Base-by-base conservation (phyloP, 2,329 filamentous ascomycete species). In the Acrodontium crateriforme region DNA sequence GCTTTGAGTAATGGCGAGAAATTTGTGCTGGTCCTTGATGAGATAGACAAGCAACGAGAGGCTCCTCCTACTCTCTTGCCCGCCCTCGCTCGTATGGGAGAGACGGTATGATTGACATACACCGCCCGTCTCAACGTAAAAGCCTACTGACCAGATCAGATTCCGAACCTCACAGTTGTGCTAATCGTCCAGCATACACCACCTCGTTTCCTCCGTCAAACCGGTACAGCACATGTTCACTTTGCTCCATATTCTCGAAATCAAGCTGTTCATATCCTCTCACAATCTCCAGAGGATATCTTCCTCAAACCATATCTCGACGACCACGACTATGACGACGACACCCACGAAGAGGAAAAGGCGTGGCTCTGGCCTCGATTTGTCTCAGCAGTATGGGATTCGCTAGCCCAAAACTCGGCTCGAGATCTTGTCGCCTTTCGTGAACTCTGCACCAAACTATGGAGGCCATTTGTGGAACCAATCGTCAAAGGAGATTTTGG, bases 1-100 rank as follows among this genome's bases (percentile, higher is more conserved):
- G 59, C 82, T 54, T 54, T 85, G 24, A 56, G 64, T 27, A 62
- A 64, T 3, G 35, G 37, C n/a, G 35, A 38, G 39, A 73, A 76
- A 38, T 84, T 93, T 42, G 74, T 87, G 6, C 55, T 95, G 32
- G 80, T 94, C 8, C 67, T 95, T 37, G 89, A 95, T 59, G 81
- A 74, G 8, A 76, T 95, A 32, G 87, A 95, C 52, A 70, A 67
- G 37, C 80, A 93, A 52, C 67, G 78, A 45, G 87, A 95, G 47
- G 73, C 78, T 5, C 72, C 79, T 5, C 67, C 73, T 3, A 92
- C 82, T 1, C 57, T 95, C 9, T 58, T 93, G 4, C 75, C 85
- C 17, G 84, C 81, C 9, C 58, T 98, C 36, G 81, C 79, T 13
- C 69, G 85, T 35, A 54, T 98, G 12, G 78, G 80, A 9, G 84